These are phyloP conservation scores for Sarocladium kiliense DNA, from an alignment of 2,329 filamentous ascomycete genomes.

Conservation along the genomic window DNA sequence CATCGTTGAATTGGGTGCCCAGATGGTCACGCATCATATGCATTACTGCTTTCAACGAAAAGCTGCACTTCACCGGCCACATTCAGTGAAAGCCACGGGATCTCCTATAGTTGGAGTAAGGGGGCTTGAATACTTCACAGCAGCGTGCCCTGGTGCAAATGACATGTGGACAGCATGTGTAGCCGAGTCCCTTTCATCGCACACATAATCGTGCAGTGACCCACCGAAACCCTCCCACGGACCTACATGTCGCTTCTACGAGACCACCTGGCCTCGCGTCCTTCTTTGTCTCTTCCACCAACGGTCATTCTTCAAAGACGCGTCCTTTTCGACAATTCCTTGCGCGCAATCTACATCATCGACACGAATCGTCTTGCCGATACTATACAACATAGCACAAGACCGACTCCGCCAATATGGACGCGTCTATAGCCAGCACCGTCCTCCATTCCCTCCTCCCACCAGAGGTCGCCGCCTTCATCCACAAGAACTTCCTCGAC, in stretches of 20 bases:
- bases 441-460: conserved; percentile 38
- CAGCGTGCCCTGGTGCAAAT: no score
- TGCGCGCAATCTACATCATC: background rate
- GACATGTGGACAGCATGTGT: no score
- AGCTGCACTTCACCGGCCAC: no score
- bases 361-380: background rate
- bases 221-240: background rate
- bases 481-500: conserved; percentile 43
- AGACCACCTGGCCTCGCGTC: conserved; percentile 1
- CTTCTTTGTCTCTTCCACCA: background rate
- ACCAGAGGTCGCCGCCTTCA: conserved; percentile 35
- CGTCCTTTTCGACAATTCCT: background rate
- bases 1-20: no score
- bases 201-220: no score
- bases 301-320: conserved; percentile 1
- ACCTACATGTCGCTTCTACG: background rate
- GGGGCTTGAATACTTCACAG: no score
- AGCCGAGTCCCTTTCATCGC: no score
- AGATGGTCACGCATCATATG: no score
- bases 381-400: background rate
- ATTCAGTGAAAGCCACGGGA: no score
- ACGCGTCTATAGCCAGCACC: conserved; percentile 24
- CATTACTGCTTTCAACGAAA: no score
- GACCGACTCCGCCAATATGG: conserved; percentile 19
- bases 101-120: no score